A percentile compares a stretch with the other conserved stretches of the same genome.
These are phyloP conservation scores for Vigna trinervia DNA, from an alignment of 306 rosid species.

Conservation along the genomic window DNA sequence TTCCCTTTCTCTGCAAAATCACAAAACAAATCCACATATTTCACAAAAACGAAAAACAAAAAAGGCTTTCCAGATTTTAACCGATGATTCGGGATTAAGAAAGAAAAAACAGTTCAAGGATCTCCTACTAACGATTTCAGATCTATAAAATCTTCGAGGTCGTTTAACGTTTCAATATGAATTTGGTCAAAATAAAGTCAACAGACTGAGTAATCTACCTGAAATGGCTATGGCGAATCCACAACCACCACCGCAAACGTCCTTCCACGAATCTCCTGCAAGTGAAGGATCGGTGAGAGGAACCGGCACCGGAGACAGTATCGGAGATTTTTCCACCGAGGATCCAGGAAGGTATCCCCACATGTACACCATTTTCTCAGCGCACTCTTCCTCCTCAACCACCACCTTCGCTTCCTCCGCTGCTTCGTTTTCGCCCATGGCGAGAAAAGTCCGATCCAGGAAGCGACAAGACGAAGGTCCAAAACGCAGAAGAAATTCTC, in stretches of 20 bases:
- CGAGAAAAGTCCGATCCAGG: slow-evolving; percentile 26
- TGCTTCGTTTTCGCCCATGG: slow-evolving; percentile 62
- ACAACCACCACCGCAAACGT: slow-evolving; percentile 88
- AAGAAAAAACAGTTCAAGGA: background rate
- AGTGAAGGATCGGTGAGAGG: slow-evolving; percentile 43
- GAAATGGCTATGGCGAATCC: slow-evolving; percentile 93
- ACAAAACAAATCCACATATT: slow-evolving; percentile 10
- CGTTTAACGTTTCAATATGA: slow-evolving; percentile 12
- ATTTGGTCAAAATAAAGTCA: slow-evolving; percentile 34
- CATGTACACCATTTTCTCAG: slow-evolving; percentile 67
- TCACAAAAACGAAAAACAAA: background rate
- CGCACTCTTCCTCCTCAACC: slow-evolving; percentile 50
- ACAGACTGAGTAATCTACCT: slow-evolving; percentile 60
- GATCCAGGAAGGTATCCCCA: slow-evolving; percentile 95
- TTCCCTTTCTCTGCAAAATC: slow-evolving; percentile 65
- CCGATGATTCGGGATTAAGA: background rate
- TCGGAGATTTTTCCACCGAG: slow-evolving; percentile 68
- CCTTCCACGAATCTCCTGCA: slow-evolving; percentile 70
- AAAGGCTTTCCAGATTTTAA: background rate
- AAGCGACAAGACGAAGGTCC: slow-evolving; percentile 18
- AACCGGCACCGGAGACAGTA: slow-evolving; percentile 61
- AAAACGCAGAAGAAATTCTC: slow-evolving; percentile 29
- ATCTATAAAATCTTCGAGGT: slow-evolving; percentile 27
- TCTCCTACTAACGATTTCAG: slow-evolving; percentile 17
- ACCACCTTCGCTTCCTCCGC: slow-evolving; percentile 46